phyloP scores from a whole-genome alignment of 2,329 filamentous ascomycete species.

The Microcyclosporella mali region DNA sequence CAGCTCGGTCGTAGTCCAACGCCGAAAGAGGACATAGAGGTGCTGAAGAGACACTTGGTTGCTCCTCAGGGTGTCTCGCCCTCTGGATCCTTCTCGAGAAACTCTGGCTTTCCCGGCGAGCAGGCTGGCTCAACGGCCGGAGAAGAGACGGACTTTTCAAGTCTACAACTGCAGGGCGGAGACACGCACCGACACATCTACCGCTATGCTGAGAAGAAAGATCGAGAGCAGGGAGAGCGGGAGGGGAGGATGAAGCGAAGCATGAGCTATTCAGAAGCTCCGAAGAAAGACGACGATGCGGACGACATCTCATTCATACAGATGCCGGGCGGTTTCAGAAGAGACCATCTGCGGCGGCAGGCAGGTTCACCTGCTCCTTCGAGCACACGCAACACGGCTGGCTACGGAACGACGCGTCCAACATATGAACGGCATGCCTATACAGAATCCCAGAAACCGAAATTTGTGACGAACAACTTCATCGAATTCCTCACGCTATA shows the following conservation, averaged over 20 bases:
- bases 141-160: slow-evolving; percentile 80
- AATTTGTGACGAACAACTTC: slow-evolving; percentile 83
- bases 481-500: slow-evolving; percentile 93
- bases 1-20: slow-evolving; percentile 45
- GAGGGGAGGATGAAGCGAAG: slow-evolving; percentile 62
- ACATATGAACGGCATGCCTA: slow-evolving; percentile 3
- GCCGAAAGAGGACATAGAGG: slow-evolving; percentile 78
- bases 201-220: slow-evolving; percentile 87
- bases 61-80: slow-evolving; percentile 50
- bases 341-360: slow-evolving; percentile 76
- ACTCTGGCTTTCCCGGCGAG: slow-evolving; percentile 22
- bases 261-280: slow-evolving; percentile 71
- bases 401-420: slow-evolving; percentile 16
- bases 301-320: slow-evolving; percentile 81
- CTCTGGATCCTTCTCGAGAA: slow-evolving; percentile 23
- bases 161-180: slow-evolving; percentile 83
- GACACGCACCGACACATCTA: slow-evolving; percentile 95
- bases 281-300: slow-evolving; percentile 69
- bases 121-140: slow-evolving; percentile 9
- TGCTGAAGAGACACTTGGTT: slow-evolving; percentile 83
- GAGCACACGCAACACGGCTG: slow-evolving; percentile 33
- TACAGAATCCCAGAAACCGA: slow-evolving; percentile 38
- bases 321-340: slow-evolving; percentile 84
- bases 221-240: slow-evolving; percentile 61
- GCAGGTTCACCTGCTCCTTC: slow-evolving; percentile 51